These are phyloP conservation scores for Fusarium pseudonygamai DNA, from an alignment of 2,329 filamentous ascomycete genomes.

Conservation along the genomic window DNA sequence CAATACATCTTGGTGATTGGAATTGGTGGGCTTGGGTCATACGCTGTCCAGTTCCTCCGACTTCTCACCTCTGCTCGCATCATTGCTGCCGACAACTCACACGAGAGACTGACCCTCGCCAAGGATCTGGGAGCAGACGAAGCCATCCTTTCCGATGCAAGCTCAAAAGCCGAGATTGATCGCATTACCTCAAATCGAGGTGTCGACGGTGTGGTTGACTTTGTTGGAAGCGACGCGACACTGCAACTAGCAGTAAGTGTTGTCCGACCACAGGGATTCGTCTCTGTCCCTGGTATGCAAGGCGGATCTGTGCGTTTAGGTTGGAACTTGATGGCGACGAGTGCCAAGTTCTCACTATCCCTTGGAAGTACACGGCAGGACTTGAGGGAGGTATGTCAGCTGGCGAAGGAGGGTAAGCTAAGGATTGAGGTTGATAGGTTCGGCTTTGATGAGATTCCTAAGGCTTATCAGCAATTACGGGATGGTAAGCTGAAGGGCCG, in stretches of 20 bases:
- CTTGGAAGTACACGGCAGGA: neutral
- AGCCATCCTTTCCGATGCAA: neutral
- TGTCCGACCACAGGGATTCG: neutral
- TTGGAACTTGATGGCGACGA: neutral
- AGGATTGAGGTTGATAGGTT: neutral
- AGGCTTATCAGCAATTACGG: neutral
- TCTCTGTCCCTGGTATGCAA: neutral
- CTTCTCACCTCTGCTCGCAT: neutral
- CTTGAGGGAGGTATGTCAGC: neutral
- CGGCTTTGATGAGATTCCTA: neutral
- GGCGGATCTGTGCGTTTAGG: neutral
- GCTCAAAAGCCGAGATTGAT: neutral
- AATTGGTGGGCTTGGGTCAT: neutral
- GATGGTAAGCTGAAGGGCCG: neutral
- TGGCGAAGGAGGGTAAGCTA: neutral
- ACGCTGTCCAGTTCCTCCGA: neutral
- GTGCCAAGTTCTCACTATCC: neutral
- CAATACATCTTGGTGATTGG: neutral
- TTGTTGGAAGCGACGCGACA: neutral
- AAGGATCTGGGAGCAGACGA: neutral
- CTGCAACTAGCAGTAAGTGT: neutral
- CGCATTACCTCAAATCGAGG: neutral
- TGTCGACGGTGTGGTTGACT: neutral
- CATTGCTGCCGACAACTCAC: neutral
- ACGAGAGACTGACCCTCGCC: neutral